Conservation (phyloP, 352 stramenopile genomes). For the Pythium diclinum region DNA sequence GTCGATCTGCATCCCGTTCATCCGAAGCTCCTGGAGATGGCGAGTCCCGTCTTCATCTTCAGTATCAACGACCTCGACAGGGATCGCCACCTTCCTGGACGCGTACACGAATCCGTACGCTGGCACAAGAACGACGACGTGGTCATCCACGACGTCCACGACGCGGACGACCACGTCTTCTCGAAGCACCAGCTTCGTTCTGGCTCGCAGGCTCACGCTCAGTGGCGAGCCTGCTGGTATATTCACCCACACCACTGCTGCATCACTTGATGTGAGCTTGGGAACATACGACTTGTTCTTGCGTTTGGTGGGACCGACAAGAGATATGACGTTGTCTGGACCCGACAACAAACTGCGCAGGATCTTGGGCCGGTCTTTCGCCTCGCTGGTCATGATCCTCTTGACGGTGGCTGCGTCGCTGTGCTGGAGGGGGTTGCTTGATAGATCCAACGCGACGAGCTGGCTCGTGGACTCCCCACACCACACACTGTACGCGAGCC, state of each 20-base stretch:
- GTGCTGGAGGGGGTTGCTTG: conserved; percentile 33
- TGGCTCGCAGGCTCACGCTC: not conserved
- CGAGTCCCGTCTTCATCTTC: not conserved
- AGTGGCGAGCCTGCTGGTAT: not conserved
- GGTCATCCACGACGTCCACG: not conserved
- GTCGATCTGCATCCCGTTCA: conserved; percentile 29
- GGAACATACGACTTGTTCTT: not conserved
- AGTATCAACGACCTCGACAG: not conserved
- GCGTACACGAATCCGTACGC: conserved; percentile 18
- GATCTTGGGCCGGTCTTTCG: not conserved
- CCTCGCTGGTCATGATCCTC: not conserved
- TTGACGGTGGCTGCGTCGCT: conserved; percentile 29
- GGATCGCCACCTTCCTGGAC: not conserved
- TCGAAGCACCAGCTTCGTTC: not conserved
- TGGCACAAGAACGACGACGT: not conserved
- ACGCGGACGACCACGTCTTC: not conserved
- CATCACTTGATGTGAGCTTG: not conserved
- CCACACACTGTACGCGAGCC: conserved; percentile 33
- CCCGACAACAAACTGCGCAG: not conserved
- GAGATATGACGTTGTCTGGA: not conserved
- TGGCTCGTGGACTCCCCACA: conserved; percentile 12
- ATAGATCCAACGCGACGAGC: conserved; percentile 34
- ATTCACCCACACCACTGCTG: not conserved
- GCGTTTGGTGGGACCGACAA: no score
- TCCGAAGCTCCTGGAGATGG: conserved; percentile 31